Percentiles rank a stretch among this genome's conserved stretches.
Conservation (phyloP, 2,329 filamentous ascomycete species). For the Penicillium corylophilum region DNA sequence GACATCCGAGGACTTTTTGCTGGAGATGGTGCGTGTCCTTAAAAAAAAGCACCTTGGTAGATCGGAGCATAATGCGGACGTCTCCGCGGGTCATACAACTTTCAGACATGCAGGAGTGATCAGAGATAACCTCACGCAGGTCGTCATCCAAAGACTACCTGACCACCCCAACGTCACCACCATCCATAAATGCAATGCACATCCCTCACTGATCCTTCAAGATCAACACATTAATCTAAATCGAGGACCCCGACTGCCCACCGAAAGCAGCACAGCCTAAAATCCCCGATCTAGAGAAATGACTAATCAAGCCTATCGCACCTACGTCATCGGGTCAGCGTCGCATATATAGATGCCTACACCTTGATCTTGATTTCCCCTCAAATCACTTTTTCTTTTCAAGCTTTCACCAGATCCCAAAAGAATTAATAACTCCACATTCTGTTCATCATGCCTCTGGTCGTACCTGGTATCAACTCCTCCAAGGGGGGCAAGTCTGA, state of each 20-base stretch:
- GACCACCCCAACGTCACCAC: background rate
- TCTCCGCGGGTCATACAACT: background rate
- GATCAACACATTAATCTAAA: background rate
- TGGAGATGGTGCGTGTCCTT: no score
- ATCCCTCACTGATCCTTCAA: background rate
- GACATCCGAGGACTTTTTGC: background rate
- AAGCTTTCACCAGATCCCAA: background rate
- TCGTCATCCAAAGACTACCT: background rate
- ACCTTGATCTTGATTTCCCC: background rate
- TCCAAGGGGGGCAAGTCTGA: conserved; percentile 35
- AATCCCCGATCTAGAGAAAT: background rate
- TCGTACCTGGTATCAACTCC: conserved; percentile 45
- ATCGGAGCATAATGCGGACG: background rate
- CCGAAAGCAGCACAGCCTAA: background rate
- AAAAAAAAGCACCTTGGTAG: background rate
- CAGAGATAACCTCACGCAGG: background rate
- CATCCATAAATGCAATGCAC: background rate
- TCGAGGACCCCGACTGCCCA: background rate
- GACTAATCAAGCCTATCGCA: conserved; percentile 3
- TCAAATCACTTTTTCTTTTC: background rate
- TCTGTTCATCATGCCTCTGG: conserved; percentile 45
- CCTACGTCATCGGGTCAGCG: conserved; percentile 6
- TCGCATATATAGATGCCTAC: conserved; percentile 4
- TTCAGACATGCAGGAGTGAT: background rate
- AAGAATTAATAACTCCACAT: background rate